Base-by-base conservation (phyloP, 495 filamentous ascomycete species). In the Daldinia decipiens region DNA sequence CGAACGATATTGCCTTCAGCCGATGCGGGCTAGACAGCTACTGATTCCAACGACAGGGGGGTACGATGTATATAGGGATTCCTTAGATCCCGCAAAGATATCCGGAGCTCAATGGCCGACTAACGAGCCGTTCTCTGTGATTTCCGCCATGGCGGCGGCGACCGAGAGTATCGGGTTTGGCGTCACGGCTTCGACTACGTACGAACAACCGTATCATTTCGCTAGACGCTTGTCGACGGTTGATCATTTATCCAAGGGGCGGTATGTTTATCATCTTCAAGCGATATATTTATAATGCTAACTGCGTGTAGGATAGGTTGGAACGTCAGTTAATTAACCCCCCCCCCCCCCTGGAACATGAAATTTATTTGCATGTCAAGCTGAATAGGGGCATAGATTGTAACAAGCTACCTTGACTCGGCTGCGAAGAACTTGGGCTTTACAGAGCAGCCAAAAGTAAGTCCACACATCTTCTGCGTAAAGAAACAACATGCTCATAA, bases 51-150 rank as follows among this genome's bases (percentile, higher is more conserved):
- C 12, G 21, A 56, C 15, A 79, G 78, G 78, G 12, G 88, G 88
- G 1, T 90, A 92, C 71, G 89, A 92, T 73, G 87, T 91, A 5
- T 92, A 91, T 72, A 86, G 84, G 38, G 74, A 82, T 13, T 87
- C 87, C 5, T 79, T 90, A 0, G 84, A 84, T 11, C 85, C 88
- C 0, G 86, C 87, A 7, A 82, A 89, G 34, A 65, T 81, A 31
- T 85, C 88, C 2, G 89, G 87, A 8, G 86, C 89, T 0, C 89
- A 92, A 76, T 91, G 88, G 87, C 89, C 89, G 0, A 87, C 90
- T 3, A 89, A 88, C 50, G 81, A 84, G 53, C 82, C 78, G 24
- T 73, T 79, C 15, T 78, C 75, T 5, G 79, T 85, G 15, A 80
- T 85, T 40, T 76, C 84, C 0, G 83, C 83, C 24, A 84, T 84